A percentile compares a stretch with the other conserved stretches of the same genome.
phyloP scores from a whole-genome alignment of 108 stramenopile species.

The Fragilariopsis cylindrus region DNA sequence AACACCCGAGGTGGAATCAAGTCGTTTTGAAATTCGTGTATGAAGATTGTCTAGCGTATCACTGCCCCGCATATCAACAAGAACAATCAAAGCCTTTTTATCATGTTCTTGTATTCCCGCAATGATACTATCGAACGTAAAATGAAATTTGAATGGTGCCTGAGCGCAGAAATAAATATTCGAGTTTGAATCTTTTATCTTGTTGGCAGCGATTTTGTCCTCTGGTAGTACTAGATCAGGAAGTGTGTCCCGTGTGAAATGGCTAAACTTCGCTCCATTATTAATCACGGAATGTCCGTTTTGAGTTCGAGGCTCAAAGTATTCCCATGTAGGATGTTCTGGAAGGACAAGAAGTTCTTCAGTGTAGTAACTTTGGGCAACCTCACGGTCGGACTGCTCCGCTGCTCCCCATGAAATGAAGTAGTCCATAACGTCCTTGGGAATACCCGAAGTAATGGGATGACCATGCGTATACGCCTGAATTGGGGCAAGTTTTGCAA shows the following conservation, averaged over 20 bases:
- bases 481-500: conserved; percentile 30
- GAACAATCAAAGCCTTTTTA: too few relatives aligned
- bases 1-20: conserved; percentile 27
- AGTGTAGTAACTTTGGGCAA: conserved; percentile 27
- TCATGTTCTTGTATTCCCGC: too few relatives aligned
- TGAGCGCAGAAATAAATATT: too few relatives aligned
- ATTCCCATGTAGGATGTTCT: conserved; percentile 10
- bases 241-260: not conserved
- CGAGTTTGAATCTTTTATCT: too few relatives aligned
- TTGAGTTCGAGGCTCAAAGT: conserved; percentile 17
- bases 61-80: too few relatives aligned
- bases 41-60: not conserved
- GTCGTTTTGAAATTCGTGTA: conserved; percentile 36
- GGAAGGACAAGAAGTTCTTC: conserved; percentile 25
- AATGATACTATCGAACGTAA: too few relatives aligned
- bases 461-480: conserved; percentile 34
- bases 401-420: conserved; percentile 39
- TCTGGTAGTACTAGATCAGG: conserved; percentile 5
- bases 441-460: conserved; percentile 33
- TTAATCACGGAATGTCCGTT: not conserved
- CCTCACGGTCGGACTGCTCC: conserved; percentile 16
- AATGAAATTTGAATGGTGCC: too few relatives aligned
- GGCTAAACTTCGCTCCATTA: not conserved
- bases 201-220: not conserved
- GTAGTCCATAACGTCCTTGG: conserved; percentile 23